Evolutionary conservation across 768 basidiomycete genomes (phyloP).

Genomic region (Multifurca ochricompacta): DNA sequence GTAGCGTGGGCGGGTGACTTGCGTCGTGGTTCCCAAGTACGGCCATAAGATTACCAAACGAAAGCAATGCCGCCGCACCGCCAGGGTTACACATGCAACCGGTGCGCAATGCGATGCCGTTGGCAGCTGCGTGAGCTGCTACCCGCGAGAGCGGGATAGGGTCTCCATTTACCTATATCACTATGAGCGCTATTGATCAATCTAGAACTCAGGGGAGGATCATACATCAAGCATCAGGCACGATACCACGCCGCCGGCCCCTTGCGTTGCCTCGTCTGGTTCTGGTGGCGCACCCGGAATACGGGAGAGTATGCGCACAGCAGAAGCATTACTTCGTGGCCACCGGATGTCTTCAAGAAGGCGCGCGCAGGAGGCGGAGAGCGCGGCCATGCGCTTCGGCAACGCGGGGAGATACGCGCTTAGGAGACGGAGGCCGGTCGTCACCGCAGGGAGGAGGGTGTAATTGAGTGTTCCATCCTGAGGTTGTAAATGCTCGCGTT

Average conservation of each 20-base stretch:
- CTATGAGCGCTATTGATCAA: background rate
- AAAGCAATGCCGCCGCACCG: constrained; percentile 64
- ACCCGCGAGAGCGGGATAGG: constrained; percentile 39
- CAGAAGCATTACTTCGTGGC: constrained; percentile 44
- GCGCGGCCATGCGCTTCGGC: constrained; percentile 62
- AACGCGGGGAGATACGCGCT: constrained; percentile 75
- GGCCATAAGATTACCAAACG: constrained; percentile 58
- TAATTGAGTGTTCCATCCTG: constrained; percentile 87
- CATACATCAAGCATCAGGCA: constrained; percentile 18
- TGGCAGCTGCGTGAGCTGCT: constrained; percentile 46
- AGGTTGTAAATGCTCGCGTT: background rate
- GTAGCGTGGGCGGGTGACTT: constrained; percentile 27
- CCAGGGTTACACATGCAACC: constrained; percentile 90
- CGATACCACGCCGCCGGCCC: constrained; percentile 15
- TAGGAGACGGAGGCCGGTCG: constrained; percentile 69
- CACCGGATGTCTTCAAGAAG: constrained; percentile 55
- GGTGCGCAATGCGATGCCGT: constrained; percentile 63
- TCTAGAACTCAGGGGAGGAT: background rate
- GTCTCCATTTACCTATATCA: constrained; percentile 8
- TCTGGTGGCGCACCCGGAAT: constrained; percentile 30
- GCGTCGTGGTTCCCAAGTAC: constrained; percentile 51
- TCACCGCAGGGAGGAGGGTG: constrained; percentile 66
- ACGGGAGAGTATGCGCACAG: constrained; percentile 63
- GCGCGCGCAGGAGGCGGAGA: constrained; percentile 52
- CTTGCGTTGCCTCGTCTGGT: constrained; percentile 9